Percentiles rank a stretch among this genome's conserved stretches.
Conservation (phyloP, 768 basidiomycete species). For the Trametes cubensis region DNA sequence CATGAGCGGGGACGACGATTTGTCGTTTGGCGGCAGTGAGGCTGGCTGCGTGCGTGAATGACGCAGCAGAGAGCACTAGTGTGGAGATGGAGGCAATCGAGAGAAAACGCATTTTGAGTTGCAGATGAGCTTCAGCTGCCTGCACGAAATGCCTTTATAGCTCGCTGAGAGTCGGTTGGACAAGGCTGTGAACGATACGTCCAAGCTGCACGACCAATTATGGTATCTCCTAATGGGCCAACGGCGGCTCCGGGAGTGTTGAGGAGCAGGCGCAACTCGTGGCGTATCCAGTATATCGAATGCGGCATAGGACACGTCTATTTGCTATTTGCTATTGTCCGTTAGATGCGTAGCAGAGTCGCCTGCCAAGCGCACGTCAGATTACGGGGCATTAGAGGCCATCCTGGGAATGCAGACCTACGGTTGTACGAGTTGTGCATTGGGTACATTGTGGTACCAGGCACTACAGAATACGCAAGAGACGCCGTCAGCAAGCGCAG, state of each 20-base stretch:
- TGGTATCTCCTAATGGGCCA: no score
- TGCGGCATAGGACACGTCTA: no score
- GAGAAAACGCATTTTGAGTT: conserved; percentile 19
- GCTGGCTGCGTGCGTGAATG: conserved; percentile 13
- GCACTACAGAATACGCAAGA: background rate
- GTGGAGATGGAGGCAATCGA: conserved; percentile 9
- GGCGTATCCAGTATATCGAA: no score
- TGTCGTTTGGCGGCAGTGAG: conserved; percentile 17
- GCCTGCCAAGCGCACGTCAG: no score
- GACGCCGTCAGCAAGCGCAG: background rate
- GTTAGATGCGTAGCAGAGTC: no score
- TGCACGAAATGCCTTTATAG: background rate
- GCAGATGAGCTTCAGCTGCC: background rate
- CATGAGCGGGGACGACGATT: conserved; percentile 18
- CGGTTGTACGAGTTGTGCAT: no score
- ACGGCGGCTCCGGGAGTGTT: no score
- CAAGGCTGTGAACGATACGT: background rate
- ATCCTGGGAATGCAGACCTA: background rate
- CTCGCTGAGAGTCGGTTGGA: background rate
- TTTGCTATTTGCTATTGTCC: no score
- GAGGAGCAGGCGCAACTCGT: no score
- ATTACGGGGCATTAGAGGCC: background rate
- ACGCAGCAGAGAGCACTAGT: conserved; percentile 9
- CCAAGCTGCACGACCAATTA: no score
- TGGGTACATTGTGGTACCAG: background rate